Conservation (phyloP, 345 rosid genomes). For the Eucalyptus cloeziana region DNA sequence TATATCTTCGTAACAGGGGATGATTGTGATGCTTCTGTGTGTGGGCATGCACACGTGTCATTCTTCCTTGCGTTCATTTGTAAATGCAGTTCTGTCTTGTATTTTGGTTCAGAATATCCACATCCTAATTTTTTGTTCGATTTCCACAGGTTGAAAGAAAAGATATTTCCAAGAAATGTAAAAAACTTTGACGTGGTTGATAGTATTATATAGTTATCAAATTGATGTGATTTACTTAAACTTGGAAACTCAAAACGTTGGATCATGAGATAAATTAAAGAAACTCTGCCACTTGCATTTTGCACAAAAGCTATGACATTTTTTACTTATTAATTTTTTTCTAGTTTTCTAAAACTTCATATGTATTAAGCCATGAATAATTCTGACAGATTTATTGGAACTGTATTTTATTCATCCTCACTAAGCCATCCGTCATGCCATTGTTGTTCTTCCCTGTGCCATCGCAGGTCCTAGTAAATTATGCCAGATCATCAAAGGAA, state of each 20-base stretch:
- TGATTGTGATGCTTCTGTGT: background rate
- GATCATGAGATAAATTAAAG: background rate
- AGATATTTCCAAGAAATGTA: background rate
- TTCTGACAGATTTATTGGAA: background rate
- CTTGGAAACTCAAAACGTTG: background rate
- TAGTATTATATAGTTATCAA: background rate
- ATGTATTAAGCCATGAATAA: background rate
- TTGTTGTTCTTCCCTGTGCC: background rate
- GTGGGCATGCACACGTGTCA: background rate
- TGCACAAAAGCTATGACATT: background rate
- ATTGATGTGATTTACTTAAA: background rate
- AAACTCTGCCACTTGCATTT: background rate
- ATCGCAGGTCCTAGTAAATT: slow-evolving; percentile 80
- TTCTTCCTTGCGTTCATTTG: background rate
- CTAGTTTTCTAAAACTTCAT: background rate
- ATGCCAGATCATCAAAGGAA: slow-evolving; percentile 89
- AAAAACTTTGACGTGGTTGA: background rate
- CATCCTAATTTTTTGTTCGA: background rate
- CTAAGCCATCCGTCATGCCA: background rate
- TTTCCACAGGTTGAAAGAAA: background rate
- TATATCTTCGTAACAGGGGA: background rate
- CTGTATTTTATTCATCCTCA: background rate
- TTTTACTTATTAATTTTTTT: background rate
- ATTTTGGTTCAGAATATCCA: background rate
- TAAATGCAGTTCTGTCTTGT: background rate